Evolutionary conservation across 192 early-diverging fungal genomes (phyloP), one percentile per base, ranked within the genome.

Genomic region (Umbelopsis sp.): DNA sequence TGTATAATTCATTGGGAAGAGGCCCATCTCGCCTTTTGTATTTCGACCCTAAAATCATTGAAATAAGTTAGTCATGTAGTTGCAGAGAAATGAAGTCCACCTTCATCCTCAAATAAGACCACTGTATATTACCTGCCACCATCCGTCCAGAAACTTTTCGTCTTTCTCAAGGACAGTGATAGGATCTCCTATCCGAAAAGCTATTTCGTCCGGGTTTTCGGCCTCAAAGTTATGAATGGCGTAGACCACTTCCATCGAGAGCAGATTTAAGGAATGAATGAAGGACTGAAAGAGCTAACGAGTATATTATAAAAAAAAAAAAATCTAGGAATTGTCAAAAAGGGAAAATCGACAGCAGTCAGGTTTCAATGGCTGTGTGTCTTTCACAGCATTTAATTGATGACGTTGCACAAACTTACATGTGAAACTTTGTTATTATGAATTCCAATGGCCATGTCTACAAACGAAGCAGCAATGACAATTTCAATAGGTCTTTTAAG

Each of bases 1-100:
- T 53, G 88, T 85, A 71, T 86, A 90, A 73, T 87, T 91, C 78
- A 82, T 85, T 46, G 91, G 91, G 64, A 93, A 93, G 33, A 93
- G 83, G 23, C 91, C 91, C n/a, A 81, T 82, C 33, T 90, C 74
- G 45, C 90, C 89, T 21, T 81, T 80, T n/a, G 76, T 50, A 64
- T 91, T 91, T 51, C 78, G 82, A 12, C 91, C 91, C 91, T 92
- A 55, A 1, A 27, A 33, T 33, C 46, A 27, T 9, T 41, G 10
- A 6, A 6, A 6, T 41, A 4, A 41, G 10, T 41, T 1, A 9
- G 0, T 41, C 37, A 6, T 41, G 37, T 41, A 10, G 41, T 46
- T 30, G 27, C 27, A 51, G 27, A 5, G 2, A 37, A 37, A 35
- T 30, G 12, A 35, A 18, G 25, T 37, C 30, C 27, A 25, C 27